A percentile compares a stretch with the other conserved stretches of the same genome.
phyloP scores from a whole-genome alignment of 352 stramenopile species.

The Achlya hypogyna region DNA sequence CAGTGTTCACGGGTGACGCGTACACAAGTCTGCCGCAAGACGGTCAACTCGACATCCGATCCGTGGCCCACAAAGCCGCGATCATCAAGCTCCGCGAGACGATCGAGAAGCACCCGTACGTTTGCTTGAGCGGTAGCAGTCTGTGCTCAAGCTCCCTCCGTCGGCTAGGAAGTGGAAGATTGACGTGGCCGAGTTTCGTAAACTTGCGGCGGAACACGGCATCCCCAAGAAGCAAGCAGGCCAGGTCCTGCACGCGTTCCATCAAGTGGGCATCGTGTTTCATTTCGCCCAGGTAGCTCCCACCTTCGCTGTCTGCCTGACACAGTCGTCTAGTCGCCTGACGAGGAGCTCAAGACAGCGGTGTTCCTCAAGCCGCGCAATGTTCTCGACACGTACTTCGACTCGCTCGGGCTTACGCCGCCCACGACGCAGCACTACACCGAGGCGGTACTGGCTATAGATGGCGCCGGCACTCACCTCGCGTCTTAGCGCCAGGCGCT shows the following conservation, averaged over 20 bases:
- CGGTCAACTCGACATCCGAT: slow-evolving; percentile 66
- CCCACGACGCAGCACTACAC: slow-evolving; percentile 58
- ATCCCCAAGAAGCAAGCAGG: slow-evolving; percentile 78
- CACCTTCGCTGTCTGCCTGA: background rate
- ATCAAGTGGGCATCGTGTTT: slow-evolving; percentile 67
- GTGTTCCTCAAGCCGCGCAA: slow-evolving; percentile 76
- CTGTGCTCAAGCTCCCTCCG: background rate
- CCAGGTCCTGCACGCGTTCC: slow-evolving; percentile 64
- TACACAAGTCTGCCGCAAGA: slow-evolving; percentile 67
- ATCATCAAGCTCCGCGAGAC: slow-evolving; percentile 64
- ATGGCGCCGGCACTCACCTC: background rate
- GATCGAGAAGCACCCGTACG: slow-evolving; percentile 52
- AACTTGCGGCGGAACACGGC: slow-evolving; percentile 55
- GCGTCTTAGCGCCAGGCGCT: slow-evolving; percentile 38
- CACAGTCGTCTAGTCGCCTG: slow-evolving; percentile 26
- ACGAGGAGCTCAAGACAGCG: slow-evolving; percentile 60
- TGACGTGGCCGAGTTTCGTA: slow-evolving; percentile 38
- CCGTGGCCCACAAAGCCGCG: slow-evolving; percentile 66
- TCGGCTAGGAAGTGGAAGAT: slow-evolving; percentile 27
- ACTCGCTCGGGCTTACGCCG: slow-evolving; percentile 62
- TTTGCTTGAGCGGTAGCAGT: background rate
- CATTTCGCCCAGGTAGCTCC: slow-evolving; percentile 53
- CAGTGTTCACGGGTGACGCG: slow-evolving; percentile 34
- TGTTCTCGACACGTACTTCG: slow-evolving; percentile 67
- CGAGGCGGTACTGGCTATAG: slow-evolving; percentile 18